Evolutionary conservation across 345 rosid genomes (phyloP).

Genomic region (Schrenkiella parvula): DNA sequence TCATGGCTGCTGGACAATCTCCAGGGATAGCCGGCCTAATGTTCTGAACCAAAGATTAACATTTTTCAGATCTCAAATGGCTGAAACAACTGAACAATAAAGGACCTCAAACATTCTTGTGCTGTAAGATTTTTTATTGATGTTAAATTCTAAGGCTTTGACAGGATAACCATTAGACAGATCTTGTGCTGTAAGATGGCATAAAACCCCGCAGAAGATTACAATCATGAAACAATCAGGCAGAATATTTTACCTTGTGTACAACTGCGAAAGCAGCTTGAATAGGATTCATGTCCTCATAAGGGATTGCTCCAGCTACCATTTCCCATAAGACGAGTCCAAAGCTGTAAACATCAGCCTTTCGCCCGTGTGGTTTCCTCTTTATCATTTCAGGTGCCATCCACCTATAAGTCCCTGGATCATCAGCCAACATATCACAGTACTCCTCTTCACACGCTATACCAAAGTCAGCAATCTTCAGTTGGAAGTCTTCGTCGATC

Average conservation of each 20-base stretch:
- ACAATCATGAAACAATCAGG: background rate
- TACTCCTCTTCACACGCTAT: conserved; percentile 89
- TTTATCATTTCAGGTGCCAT: conserved; percentile 99
- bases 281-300: conserved; percentile 96
- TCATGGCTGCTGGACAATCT: conserved; percentile 70
- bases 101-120: background rate
- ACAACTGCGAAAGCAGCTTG: conserved; percentile 99
- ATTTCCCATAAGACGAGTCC: conserved; percentile 97
- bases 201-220: background rate
- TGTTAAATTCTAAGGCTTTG: background rate
- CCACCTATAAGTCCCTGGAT: conserved; percentile 98
- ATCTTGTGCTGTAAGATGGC: background rate
- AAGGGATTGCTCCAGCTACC: conserved; percentile 88
- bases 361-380: conserved; percentile 71
- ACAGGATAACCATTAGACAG: background rate
- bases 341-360: conserved; percentile 91
- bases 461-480: conserved; percentile 96
- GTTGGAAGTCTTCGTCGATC: conserved; percentile 59
- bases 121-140: background rate
- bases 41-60: conserved; percentile 44
- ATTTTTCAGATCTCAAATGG: background rate
- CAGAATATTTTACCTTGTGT: conserved; percentile 57
- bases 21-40: conserved; percentile 72
- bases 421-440: conserved; percentile 84
- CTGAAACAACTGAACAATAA: background rate